Conservation (phyloP, 345 rosid genomes). For the Populus tremula region DNA sequence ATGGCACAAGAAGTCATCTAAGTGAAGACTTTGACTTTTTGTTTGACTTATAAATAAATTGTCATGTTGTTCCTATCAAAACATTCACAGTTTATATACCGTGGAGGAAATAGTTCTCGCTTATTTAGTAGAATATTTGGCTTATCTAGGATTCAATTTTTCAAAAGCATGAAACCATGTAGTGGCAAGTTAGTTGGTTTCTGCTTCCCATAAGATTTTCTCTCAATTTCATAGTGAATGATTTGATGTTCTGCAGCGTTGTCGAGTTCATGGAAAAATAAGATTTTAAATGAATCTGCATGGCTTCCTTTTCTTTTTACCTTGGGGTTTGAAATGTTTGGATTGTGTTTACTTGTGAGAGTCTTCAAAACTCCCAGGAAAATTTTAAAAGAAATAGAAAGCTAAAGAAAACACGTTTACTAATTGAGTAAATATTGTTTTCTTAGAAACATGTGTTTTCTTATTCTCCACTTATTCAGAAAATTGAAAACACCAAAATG, state of each 20-base stretch:
- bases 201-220: background rate
- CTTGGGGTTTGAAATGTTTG: background rate
- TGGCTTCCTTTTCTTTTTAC: background rate
- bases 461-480: no score
- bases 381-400: no score
- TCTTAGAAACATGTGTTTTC: no score
- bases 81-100: background rate
- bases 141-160: background rate
- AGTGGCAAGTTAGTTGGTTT: background rate
- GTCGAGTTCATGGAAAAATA: background rate
- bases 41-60: background rate
- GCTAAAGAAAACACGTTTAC: no score
- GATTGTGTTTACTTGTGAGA: no score
- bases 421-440: no score
- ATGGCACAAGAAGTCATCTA: slow-evolving; percentile 1
- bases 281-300: background rate
- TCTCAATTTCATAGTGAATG: background rate
- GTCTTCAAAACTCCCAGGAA: no score
- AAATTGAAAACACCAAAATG: no score
- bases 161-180: background rate
- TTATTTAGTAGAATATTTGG: background rate
- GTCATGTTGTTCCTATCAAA: background rate
- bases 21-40: no score
- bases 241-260: background rate
- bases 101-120: background rate